These are phyloP conservation scores for Dysphania ambrosioides DNA, from an alignment of 148 eudicot species.

Conservation along the genomic window DNA sequence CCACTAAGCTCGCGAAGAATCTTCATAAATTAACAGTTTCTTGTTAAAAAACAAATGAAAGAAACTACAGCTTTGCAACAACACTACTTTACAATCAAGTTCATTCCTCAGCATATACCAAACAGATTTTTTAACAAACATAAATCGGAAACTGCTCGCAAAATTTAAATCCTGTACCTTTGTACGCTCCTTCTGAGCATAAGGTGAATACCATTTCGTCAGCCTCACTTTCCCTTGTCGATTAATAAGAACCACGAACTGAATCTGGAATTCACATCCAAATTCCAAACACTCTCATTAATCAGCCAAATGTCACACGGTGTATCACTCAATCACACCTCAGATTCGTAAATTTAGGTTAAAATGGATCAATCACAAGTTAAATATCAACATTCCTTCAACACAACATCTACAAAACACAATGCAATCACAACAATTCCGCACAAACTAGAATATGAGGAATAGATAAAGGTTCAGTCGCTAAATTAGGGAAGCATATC, in stretches of 20 bases:
- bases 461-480: not conserved
- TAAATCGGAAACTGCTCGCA: no score
- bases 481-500: conserved; percentile 11
- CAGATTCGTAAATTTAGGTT: not conserved
- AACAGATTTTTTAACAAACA: no score
- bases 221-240: conserved; percentile 92
- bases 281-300: conserved; percentile 1
- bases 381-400: not conserved
- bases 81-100: not conserved
- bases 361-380: not conserved
- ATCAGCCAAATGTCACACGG: not conserved
- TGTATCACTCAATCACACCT: not conserved
- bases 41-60: not conserved
- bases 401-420: not conserved
- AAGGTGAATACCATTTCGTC: conserved; percentile 95
- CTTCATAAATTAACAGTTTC: conserved; percentile 33
- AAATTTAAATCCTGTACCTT: no score
- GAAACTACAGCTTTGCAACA: not conserved
- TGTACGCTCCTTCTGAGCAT: conserved; percentile 75
- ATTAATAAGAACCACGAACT: conserved; percentile 78
- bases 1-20: conserved; percentile 87
- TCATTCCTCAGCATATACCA: not conserved
- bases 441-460: not conserved
- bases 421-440: not conserved
- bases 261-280: conserved; percentile 60